Base-by-base conservation (phyloP, 768 basidiomycete species). In the Boletus bicolor region DNA sequence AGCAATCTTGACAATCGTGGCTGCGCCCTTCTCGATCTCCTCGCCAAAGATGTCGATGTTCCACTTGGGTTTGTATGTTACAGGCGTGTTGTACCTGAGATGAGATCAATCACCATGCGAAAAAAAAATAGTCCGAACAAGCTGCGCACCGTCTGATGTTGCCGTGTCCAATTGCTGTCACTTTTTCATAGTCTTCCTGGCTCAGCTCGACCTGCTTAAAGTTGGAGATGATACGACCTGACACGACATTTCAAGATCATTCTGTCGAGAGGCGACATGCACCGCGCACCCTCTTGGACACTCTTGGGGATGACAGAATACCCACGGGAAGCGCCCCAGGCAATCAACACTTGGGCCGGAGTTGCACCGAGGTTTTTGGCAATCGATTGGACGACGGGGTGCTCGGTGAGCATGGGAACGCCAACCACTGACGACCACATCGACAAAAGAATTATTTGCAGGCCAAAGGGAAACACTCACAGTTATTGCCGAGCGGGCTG, bases 221-320 rank as follows among this genome's bases (percentile, higher is more conserved):
- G 77, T 93, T 92, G 57, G 84, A 85, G 50, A 77, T 68, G 72
- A 91, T 86, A 39, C 88, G 87, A 4, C 76, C 82, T 77, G 57
- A 39, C 49, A 43, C 8, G 5, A 10, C 7, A 34, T 58, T n/a
- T 26, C 14, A 28, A 14, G 2, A 9, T 32, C 19, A 15, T 2
- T 42, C 50, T 17, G 51, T 26, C 34, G 24, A 41, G 37, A n/a
- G 17, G 36, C 24, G n/a, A 14, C 28, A 5, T 41, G 54, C 15
- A n/a, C 51, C 26, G 53, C 68, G 19, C 38, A 80, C 78, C 72
- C 65, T 86, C 77, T 54, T 85, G 77, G 28, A 91, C 88, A 53
- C 83, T 85, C 79, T 94, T 93, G 17, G 92, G 92, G 64, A 93
- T 91, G 58, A 93, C 87, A 9, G 84, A 85, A 70, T 84, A 86